phyloP scores from a whole-genome alignment of 2,329 filamentous ascomycete genomes.

The Trichoderma breve region DNA sequence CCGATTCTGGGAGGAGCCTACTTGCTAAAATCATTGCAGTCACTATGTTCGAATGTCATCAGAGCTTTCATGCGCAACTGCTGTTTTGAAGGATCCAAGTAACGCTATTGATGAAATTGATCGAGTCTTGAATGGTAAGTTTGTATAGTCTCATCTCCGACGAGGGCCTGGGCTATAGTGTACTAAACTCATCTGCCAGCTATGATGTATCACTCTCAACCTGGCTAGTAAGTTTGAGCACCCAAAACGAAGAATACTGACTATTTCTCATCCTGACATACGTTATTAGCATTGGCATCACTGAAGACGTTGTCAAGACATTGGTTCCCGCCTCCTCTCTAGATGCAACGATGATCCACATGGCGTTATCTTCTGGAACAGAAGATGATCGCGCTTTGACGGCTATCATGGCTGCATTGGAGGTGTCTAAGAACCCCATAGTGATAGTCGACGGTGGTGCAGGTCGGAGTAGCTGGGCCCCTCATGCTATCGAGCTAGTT shows the following conservation, averaged over 20 bases:
- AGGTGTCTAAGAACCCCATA: neutral
- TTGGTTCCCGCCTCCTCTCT: neutral
- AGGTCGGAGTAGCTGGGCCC: neutral
- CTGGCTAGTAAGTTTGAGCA: neutral
- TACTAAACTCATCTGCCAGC: neutral
- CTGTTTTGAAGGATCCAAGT: neutral
- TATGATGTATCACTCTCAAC: constrained; percentile 1
- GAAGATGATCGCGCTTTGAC: neutral
- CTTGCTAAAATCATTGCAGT: neutral
- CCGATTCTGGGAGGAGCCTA: neutral
- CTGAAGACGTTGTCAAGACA: neutral
- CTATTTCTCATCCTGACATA: neutral
- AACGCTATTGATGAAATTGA: constrained; percentile 5
- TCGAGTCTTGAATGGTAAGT: constrained; percentile 5
- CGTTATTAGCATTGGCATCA: neutral
- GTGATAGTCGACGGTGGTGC: constrained; percentile 3
- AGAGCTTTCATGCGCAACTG: neutral
- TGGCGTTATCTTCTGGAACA: neutral
- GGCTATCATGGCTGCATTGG: neutral
- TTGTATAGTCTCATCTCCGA: neutral
- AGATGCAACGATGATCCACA: neutral
- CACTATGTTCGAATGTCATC: neutral
- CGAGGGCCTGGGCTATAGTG: neutral
- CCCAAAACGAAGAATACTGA: neutral
- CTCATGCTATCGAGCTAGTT: neutral